Base-by-base conservation (phyloP, 805 yeast species). In the Cyberlindnera samutprakarnensis region DNA sequence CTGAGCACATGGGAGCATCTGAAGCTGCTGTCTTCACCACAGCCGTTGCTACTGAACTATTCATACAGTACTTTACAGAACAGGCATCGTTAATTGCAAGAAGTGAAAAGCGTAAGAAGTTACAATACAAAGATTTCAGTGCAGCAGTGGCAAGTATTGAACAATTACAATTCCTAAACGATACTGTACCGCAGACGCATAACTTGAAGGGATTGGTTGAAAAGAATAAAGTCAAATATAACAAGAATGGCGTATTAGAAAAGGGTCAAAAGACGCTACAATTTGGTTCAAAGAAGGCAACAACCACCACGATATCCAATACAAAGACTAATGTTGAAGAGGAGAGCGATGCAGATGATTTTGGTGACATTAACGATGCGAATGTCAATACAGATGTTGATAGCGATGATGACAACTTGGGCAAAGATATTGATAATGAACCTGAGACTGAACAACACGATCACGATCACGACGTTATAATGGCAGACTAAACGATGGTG, bases 1-100 rank as follows among this genome's bases (percentile, higher is more conserved):
- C 86, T 12, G 87, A 78, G 23, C 79, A 78, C 43, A 56, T 66
- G 6, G 70, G 78, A 2, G 75, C 84, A 2, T 73, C 86, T 3
- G 78, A 72, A 35, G 63, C 76, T 18, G 85, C 90, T 0, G 83
- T 78, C n/a, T 78, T 73, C 50, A 70, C 85, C 12, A 64, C 83
- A 6, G 85, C 84, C 3, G 66, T 79, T n/a, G 87, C 92, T 7
- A 75, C 90, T 0, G 92, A 83, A 46, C 56, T 80, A 15, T 83
- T 83, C 49, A 66, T 82, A 15, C 78, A 76, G 53, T 72, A 75
- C 47, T 64, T 82, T 38, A 68, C 83, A 2, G 85, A 78, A 49
- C 84, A 79, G 49, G 87, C 92, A 0, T 62, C 75, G 6, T 55
- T 77, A 35, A 61, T 66, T 15, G 82, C 94, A 20, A 72, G 75